Base-by-base conservation (phyloP, 169 alveolate species). In the Eimeria praecox region DNA sequence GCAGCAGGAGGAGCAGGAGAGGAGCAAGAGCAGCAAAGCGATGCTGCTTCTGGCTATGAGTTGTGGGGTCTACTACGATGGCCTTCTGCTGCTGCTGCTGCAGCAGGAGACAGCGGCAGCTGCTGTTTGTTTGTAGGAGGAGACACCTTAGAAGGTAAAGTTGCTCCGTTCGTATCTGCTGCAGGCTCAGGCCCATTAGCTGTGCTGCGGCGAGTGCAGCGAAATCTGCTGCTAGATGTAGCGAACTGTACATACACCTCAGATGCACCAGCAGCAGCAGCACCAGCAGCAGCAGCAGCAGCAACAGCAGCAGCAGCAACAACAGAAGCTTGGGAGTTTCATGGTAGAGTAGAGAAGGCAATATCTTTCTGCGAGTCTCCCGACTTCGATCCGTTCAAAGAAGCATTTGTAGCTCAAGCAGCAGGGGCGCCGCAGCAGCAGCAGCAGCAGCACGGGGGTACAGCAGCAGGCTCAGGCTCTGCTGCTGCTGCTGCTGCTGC, bases 61-160 rank as follows among this genome's bases (percentile, higher is more conserved):
- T 40, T 85, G 2, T 85, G 92, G 92, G 92, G 92, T 14, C 5
- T 85, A 20, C 44, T 85, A 20, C 92, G 33, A 27, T 85, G 92
- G 92, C 92, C 92, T 3, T 85, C 92, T 35, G 92, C 92, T 54
- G 92, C 92, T 54, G 92, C 92, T 35, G 92, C 92, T 30, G 75
- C 92, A 12, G 78, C 75, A 20, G 92, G 92, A 33, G 44, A 52
- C 78, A 59, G 92, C 80, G 92, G 80, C 27, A 16, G 62, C 78
- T 85, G 92, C 78, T 18, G 56, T 40, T 66, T 85, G 62, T 56
- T 56, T 27, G 92, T 85, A 24, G 92, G 92, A 20, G 92, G 62
- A n/a, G 92, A 85, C 33, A 44, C 46, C 56, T 20, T 85, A 9
- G 49, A 85, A 44, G 92, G 92, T 1, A 85, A 85, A n/a, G 92